phyloP scores from a whole-genome alignment of 768 basidiomycete species.

The Mycena rebaudengoi region DNA sequence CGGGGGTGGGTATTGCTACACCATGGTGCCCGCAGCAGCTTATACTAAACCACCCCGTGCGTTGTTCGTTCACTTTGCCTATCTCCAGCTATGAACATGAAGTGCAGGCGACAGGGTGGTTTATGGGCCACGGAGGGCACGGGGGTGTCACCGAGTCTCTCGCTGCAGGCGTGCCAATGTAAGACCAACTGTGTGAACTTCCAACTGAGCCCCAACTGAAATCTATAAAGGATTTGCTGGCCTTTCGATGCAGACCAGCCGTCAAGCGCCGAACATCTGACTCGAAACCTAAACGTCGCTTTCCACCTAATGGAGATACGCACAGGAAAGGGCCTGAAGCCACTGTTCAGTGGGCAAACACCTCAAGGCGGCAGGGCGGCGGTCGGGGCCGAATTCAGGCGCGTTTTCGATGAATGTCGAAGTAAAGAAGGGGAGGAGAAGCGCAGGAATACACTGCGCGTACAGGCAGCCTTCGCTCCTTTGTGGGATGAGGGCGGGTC shows the following conservation, averaged over 20 bases:
- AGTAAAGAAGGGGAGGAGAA: conserved; percentile 16
- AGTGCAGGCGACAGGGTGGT: conserved; percentile 33
- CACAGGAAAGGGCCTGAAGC: conserved; percentile 25
- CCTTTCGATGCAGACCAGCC: conserved; percentile 34
- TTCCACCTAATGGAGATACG: conserved; percentile 33
- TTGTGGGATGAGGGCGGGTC: too few species aligned
- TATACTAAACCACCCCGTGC: conserved; percentile 30
- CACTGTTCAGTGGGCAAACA: conserved; percentile 12
- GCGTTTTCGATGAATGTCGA: conserved; percentile 11
- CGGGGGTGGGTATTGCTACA: conserved; percentile 25
- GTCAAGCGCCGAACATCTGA: conserved; percentile 20
- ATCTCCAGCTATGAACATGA: not conserved
- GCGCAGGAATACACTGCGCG: conserved; percentile 25
- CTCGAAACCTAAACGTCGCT: conserved; percentile 24
- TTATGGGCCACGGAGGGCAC: conserved; percentile 32
- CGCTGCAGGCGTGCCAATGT: conserved; percentile 31
- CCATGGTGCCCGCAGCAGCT: conserved; percentile 33
- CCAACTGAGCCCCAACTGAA: not conserved
- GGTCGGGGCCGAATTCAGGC: conserved; percentile 20
- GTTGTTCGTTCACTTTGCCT: not conserved
- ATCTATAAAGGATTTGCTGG: conserved; percentile 30
- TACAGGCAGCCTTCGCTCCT: not conserved
- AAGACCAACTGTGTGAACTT: not conserved
- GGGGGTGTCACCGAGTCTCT: conserved; percentile 33
- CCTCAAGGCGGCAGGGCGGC: conserved; percentile 26